phyloP scores from a whole-genome alignment of 495 filamentous ascomycete species.

The Neurospora terricola region DNA sequence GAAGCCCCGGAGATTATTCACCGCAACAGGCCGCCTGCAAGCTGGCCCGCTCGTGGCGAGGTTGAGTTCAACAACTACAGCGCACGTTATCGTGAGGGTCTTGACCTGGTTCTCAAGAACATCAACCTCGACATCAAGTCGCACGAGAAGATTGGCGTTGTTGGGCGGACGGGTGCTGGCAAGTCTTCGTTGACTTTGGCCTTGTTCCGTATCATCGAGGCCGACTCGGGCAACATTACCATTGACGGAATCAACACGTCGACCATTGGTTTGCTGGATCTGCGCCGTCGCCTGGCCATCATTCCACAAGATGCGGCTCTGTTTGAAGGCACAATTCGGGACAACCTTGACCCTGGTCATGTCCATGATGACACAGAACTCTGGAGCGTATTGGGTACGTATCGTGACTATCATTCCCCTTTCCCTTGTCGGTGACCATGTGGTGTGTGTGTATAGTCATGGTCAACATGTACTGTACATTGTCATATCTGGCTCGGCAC shows the following conservation, averaged over 20 bases:
- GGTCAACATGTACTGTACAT: constrained; percentile 1
- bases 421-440: constrained; percentile 10
- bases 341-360: constrained; percentile 92
- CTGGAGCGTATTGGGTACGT: constrained; percentile 89
- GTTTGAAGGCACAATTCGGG: constrained; percentile 91
- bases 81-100: constrained; percentile 76
- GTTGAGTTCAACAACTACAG: constrained; percentile 92
- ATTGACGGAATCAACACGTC: constrained; percentile 88
- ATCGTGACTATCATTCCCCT: constrained; percentile 14
- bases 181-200: constrained; percentile 92
- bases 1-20: constrained; percentile 94
- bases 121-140: constrained; percentile 86
- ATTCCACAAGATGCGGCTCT: constrained; percentile 97
- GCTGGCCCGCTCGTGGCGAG: constrained; percentile 86
- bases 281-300: constrained; percentile 86
- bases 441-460: constrained; percentile 8
- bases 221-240: constrained; percentile 65
- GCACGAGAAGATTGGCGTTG: constrained; percentile 95
- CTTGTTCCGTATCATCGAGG: constrained; percentile 93
- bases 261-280: constrained; percentile 78
- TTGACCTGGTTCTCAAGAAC: constrained; percentile 88
- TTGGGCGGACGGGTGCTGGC: constrained; percentile 91
- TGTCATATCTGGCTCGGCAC: neutral
- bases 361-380: constrained; percentile 96
- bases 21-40: constrained; percentile 71